These are phyloP conservation scores for Rhizopogon vulgaris DNA, from an alignment of 768 basidiomycete species.

Conservation along the genomic window DNA sequence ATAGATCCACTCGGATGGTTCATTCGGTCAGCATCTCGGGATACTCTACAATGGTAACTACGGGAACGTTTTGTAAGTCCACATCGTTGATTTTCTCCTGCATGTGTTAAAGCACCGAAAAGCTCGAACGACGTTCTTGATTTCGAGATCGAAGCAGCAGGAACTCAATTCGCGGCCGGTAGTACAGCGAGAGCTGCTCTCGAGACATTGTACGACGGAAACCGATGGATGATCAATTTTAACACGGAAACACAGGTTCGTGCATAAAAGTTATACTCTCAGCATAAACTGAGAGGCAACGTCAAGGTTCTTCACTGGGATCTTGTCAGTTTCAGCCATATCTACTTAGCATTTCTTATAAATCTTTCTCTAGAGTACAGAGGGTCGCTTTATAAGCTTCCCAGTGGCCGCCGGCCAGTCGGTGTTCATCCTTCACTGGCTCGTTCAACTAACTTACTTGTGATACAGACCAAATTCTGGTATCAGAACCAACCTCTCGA, in stretches of 20 bases:
- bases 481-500: conserved; percentile 51
- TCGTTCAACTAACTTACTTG: not conserved
- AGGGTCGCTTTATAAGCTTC: conserved; percentile 64
- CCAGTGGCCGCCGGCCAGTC: conserved; percentile 45
- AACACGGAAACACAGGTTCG: conserved; percentile 46
- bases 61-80: conserved; percentile 42
- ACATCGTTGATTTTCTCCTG: not conserved
- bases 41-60: conserved; percentile 73
- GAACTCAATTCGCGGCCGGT: no score
- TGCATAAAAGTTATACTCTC: not conserved
- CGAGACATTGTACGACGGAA: conserved; percentile 49
- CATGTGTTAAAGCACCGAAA: not conserved
- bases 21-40: conserved; percentile 43
- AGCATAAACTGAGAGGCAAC: not conserved
- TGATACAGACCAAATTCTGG: conserved; percentile 44
- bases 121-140: conserved; percentile 59
- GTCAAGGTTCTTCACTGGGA: conserved; percentile 55
- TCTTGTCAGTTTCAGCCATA: conserved; percentile 40
- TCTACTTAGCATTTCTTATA: not conserved
- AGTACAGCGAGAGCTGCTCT: conserved; percentile 43
- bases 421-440: conserved; percentile 6
- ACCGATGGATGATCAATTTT: conserved; percentile 65
- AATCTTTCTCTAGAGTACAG: conserved; percentile 39
- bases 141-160: conserved; percentile 54
- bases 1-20: conserved; percentile 21